Evolutionary conservation across 2,329 filamentous ascomycete species (phyloP), one percentile per base, ranked within the genome.

Genomic region (Coleophoma cylindrospora): DNA sequence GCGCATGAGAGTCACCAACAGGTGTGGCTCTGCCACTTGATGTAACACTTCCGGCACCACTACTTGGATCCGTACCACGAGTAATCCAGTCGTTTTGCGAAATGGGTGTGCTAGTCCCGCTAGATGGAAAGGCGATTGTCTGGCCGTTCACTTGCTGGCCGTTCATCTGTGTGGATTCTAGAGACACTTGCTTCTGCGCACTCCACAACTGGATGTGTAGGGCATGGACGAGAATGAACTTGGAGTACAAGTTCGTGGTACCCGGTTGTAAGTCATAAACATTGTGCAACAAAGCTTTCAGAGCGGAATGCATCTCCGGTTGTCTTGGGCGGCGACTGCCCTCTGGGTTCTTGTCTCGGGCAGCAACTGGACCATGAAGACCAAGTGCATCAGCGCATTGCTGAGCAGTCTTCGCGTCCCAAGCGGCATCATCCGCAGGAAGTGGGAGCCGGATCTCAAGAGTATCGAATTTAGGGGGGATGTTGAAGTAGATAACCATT

Each of bases 191-290:
- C 44, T 71, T 73, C 58, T 76, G 76, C 40, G 48, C 70, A 68
- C 47, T 53, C 70, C 74, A 80, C 55, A 89, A 79, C 55, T 87
- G 75, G 6, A 80, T 74, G 49, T 87, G 74, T 47, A 91, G 70
- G 12, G 79, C 81, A 60, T 90, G 86, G 8, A 90, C 80, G 43
- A 90, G 67, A 49, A 90, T 78, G 59, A 89, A 89, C 61, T 90
- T 90, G 34, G 83, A 84, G 60, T 84, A 87, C 2, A 86, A 70
- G 58, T 89, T 90, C 1, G 86, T 89, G 19, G 78, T 79, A 41
- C 81, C 79, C 3, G 80, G 79, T 50, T 81, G 79, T 48, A 89
- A 80, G 44, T 79, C 74, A 54, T 78, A 75, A 10, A 73, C 76
- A 6, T 71, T 69, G 54, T 85, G 76, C 49, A 87, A 72, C 40